Base-by-base conservation (phyloP, 2,329 filamentous ascomycete genomes). In the Fusarium avenaceum region DNA sequence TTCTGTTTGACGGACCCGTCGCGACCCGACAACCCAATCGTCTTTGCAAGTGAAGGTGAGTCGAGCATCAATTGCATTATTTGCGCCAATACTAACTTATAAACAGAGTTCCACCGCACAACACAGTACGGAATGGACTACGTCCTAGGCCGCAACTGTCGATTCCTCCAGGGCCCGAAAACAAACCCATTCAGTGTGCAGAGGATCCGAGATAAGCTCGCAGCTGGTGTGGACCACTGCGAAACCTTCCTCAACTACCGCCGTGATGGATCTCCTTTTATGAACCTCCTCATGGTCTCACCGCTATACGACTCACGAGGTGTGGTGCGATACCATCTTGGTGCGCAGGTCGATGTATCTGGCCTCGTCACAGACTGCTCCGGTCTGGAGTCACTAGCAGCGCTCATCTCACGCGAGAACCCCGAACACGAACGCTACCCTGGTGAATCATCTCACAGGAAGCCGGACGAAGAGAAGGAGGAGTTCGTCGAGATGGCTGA, bases 161-260 rank as follows among this genome's bases (percentile, higher is more conserved):
- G 92, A 9, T 94, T 94, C 72, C 84, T 94, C 3, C 92, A 94
- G 76, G 92, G 92, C 0, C 91, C 91, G 0, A 87, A 86, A 71
- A 93, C 91, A 7, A 90, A 90, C 67, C 82, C 82, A 0, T 84
- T 85, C 63, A 91, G 88, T 50, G 82, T 91, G 0, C 79, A 82
- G 54, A 83, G 92, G 53, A 81, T 94, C 13, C 82, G 85, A 32
- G 85, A 90, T 40, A 88, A 88, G 28, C 79, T 91, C 13, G 76
- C 82, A 9, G 85, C 83, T 2, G 89, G 90, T n/a, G 84, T 87
- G 69, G 91, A 94, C 71, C 87, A 90, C 67, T 91, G 85, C 54
- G 92, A 94, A 72, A 87, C 92, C 0, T 88, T 94, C 56, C 79
- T 94, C 38, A 94, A 94, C 76, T 94, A 92, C 72, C 86, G 90